Conservation (phyloP, 2,329 filamentous ascomycete genomes). For the Sporothrix dimorphospora region DNA sequence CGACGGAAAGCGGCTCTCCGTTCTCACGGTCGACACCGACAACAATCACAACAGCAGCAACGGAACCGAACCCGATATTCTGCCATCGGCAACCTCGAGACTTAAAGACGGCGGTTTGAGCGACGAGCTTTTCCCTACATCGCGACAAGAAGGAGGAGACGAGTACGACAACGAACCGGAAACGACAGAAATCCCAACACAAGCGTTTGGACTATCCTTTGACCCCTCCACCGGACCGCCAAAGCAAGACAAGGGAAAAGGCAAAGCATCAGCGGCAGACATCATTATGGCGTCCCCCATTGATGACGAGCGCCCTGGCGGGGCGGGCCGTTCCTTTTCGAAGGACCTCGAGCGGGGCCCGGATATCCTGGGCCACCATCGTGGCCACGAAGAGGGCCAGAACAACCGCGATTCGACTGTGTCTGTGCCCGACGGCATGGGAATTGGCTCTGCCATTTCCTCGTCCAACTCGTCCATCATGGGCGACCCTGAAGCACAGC, state of each 20-base stretch:
- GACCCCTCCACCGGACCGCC: slow-evolving; percentile 32
- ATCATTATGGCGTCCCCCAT: slow-evolving; percentile 46
- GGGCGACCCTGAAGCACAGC: slow-evolving; percentile 64
- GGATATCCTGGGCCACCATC: slow-evolving; percentile 41
- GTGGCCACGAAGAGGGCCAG: slow-evolving; percentile 32
- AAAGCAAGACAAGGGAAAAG: slow-evolving; percentile 53
- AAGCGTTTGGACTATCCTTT: slow-evolving; percentile 31
- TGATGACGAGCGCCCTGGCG: slow-evolving; percentile 41
- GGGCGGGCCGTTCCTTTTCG: slow-evolving; percentile 44
- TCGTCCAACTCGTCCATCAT: slow-evolving; percentile 64
- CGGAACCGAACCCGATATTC: neutral
- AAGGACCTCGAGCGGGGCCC: slow-evolving; percentile 60
- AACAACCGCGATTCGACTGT: slow-evolving; percentile 48
- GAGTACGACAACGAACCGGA: neutral
- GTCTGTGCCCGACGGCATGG: slow-evolving; percentile 56
- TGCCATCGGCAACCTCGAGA: neutral
- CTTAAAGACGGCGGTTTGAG: neutral
- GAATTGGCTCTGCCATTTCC: slow-evolving; percentile 59
- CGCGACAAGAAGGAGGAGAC: neutral
- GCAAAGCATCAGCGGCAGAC: slow-evolving; percentile 33
- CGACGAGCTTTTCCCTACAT: neutral
- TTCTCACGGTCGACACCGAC: slow-evolving; percentile 29
- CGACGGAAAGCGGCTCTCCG: slow-evolving; percentile 50
- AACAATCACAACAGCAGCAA: no score
- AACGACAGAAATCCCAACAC: slow-evolving; percentile 23